Evolutionary conservation across 768 basidiomycete species (phyloP).

Genomic region (Auriculariales sp.): DNA sequence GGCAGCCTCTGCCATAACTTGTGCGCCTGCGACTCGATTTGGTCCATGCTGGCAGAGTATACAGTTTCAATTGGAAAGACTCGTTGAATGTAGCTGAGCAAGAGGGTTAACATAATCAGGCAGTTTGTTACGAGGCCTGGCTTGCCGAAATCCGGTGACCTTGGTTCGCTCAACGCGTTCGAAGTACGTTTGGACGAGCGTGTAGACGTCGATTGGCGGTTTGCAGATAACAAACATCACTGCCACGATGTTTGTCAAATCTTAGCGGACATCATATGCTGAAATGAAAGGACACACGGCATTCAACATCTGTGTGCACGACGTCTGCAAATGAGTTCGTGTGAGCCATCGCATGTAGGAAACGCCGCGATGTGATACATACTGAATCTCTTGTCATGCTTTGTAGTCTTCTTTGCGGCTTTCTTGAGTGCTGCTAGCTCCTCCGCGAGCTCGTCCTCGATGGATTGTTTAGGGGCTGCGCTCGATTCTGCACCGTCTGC

Average conservation of each 20-base stretch:
- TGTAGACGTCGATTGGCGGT: slow-evolving; percentile 62
- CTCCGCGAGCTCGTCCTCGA: neutral
- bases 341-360: neutral
- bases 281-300: slow-evolving; percentile 33
- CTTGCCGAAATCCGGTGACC: slow-evolving; percentile 48
- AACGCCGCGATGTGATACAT: neutral
- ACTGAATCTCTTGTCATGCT: slow-evolving; percentile 1
- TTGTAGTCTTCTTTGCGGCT: neutral
- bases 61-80: slow-evolving; percentile 55
- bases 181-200: slow-evolving; percentile 49
- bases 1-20: slow-evolving; percentile 39
- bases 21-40: slow-evolving; percentile 51
- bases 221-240: slow-evolving; percentile 73
- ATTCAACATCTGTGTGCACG: slow-evolving; percentile 13
- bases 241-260: slow-evolving; percentile 16
- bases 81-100: slow-evolving; percentile 55
- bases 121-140: too few relatives aligned
- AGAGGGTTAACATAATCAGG: too few relatives aligned
- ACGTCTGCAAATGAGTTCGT: neutral
- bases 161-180: slow-evolving; percentile 48
- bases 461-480: neutral
- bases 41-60: slow-evolving; percentile 52
- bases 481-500: neutral
- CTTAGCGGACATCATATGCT: neutral
- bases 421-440: neutral